Evolutionary conservation across 1,284 basidiomycete species (phyloP), one percentile per base, ranked within the genome.

Genomic region (Cutaneotrichosporon sp.): DNA sequence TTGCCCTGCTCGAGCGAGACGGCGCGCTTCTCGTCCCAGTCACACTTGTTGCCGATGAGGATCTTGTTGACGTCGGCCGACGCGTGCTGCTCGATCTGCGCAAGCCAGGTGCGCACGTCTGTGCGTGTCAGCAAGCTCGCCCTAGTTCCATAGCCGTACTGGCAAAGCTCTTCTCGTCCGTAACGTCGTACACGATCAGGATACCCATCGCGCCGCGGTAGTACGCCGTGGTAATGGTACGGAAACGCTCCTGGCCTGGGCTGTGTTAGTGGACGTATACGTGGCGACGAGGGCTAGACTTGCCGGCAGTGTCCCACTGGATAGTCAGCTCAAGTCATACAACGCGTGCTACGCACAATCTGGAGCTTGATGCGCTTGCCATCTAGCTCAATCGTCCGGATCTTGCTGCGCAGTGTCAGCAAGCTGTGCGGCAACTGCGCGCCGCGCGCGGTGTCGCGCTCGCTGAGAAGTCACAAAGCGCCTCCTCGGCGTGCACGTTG

Each of bases 131-230:
- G 33, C 23, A 26, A 13, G 21, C 13, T 20, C 33, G 39, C 10
- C 3, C 12, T 40, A 23, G 26, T 30, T 10, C 26, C 26, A 30
- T 30, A 1, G 40, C 72, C 91, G 65, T 65, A 97, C 94, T 97
- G 73, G 91, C 88, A 79, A 98, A 99, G 22, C 90, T 96, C 67
- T 89, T 86, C 76, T 97, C 91, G 76, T 98, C 94, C 26, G 96
- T 98, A 38, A 98, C 92, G 72, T 98, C 96, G 77, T 97, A 99
- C 5, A 98, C 94, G 55, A 99, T 82, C 52, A 99, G 80, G 69
- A 98, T 99, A 51, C 96, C 96, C 94, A 98, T 98, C 15, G 96
- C 96, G 42, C 96, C 96, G 65, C 96, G 87, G 80, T 99, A 99
- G 78, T 99, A 99, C n/a, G 96, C 93, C 9, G 94, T 97, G 40